Evolutionary conservation across 2,329 filamentous ascomycete species (phyloP).

Genomic region (Aspergillus calidoustus): DNA sequence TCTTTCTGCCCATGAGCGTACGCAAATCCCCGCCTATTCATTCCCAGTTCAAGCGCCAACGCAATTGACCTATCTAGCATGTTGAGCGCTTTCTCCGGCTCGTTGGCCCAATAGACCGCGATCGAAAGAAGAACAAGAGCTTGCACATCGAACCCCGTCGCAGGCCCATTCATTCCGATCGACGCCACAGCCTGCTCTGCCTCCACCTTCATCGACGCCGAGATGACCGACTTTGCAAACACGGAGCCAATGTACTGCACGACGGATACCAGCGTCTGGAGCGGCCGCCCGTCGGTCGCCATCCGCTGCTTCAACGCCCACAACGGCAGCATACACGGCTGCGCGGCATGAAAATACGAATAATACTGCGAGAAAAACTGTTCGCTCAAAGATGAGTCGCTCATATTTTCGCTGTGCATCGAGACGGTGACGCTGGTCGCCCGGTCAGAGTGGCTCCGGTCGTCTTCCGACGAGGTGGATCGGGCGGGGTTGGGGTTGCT

Average conservation of each 20-base stretch:
- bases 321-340: constrained; percentile 30
- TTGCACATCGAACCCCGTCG: constrained; percentile 26
- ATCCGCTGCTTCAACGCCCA: constrained; percentile 17
- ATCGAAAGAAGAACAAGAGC: constrained; percentile 29
- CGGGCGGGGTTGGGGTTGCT: not conserved
- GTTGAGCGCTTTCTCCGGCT: constrained; percentile 11
- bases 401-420: constrained; percentile 2
- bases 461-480: not conserved
- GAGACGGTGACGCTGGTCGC: constrained; percentile 5
- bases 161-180: not conserved
- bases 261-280: constrained; percentile 26
- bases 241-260: constrained; percentile 33
- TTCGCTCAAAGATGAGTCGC: constrained; percentile 5
- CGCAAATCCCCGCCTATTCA: not conserved
- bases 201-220: not conserved
- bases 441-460: not conserved
- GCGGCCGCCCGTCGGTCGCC: constrained; percentile 9
- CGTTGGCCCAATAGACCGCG: constrained; percentile 24
- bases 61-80: constrained; percentile 20
- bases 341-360: constrained; percentile 30
- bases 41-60: not conserved
- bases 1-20: constrained; percentile 3
- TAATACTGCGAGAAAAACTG: constrained; percentile 27
- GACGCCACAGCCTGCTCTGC: constrained; percentile 4
- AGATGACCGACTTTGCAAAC: constrained; percentile 11